phyloP scores from a whole-genome alignment of 176 grass and related monocot genomes.

The Oryza rufipogon region DNA sequence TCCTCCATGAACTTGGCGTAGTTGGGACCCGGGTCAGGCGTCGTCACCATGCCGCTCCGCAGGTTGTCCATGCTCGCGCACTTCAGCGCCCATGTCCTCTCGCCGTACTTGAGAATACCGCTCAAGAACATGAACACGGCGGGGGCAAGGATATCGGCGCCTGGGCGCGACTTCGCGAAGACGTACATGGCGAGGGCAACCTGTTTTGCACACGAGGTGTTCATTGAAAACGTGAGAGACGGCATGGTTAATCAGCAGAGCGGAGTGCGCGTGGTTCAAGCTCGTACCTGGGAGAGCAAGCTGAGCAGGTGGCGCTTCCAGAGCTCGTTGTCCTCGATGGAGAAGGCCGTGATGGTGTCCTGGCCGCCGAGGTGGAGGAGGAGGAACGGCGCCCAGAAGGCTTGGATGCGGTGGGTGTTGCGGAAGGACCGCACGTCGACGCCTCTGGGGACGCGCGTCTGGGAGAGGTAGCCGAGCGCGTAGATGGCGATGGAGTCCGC shows the following conservation, averaged over 20 bases:
- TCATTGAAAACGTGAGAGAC: neutral
- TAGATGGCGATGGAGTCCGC: conserved; percentile 53
- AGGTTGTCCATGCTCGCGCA: conserved; percentile 63
- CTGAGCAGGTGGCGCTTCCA: conserved; percentile 59
- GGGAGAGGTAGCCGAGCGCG: conserved; percentile 50
- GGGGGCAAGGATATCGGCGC: conserved; percentile 13
- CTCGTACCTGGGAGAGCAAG: conserved; percentile 39
- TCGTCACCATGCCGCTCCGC: conserved; percentile 46
- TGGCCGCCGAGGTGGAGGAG: conserved; percentile 52
- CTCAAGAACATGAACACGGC: conserved; percentile 55
- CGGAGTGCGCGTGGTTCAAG: neutral
- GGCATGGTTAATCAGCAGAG: neutral
- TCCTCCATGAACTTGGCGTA: conserved; percentile 84
- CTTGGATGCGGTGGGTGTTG: conserved; percentile 42
- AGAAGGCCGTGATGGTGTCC: conserved; percentile 38
- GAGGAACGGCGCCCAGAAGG: conserved; percentile 46
- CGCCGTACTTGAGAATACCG: conserved; percentile 56
- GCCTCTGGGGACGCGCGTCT: conserved; percentile 28
- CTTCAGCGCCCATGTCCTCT: conserved; percentile 59
- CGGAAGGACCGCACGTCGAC: neutral
- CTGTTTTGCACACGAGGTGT: neutral
- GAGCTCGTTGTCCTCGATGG: conserved; percentile 44
- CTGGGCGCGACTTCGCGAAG: conserved; percentile 51
- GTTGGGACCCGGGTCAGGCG: conserved; percentile 53
- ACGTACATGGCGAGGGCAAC: conserved; percentile 55